Base-by-base conservation (phyloP, 768 basidiomycete genomes). In the Suillus occidentalis region DNA sequence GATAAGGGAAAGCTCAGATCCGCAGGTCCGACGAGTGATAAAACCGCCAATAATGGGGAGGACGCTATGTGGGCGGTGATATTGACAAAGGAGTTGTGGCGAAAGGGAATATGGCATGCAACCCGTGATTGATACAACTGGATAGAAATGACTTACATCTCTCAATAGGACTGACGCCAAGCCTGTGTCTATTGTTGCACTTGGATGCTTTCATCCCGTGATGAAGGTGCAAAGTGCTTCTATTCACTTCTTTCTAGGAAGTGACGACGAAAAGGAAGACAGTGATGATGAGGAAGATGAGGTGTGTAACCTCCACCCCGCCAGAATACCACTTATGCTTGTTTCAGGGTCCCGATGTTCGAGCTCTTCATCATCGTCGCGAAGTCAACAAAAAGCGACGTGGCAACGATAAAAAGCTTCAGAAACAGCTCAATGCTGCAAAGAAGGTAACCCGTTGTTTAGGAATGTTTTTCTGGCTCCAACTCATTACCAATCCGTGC, bases 1-100 rank as follows among this genome's bases (percentile, higher is more conserved):
- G 89, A 95, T 80, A 95, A 94, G 75, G 95, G 89, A 5, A 94
- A 89, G 71, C 72, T 84, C n/a, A 79, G 84, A 66, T 80, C 79
- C 36, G 70, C 76, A 59, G 76, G 78, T 7, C 74, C 79, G 10
- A 77, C 78, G 1, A 73, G 71, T 31, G 81, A 83, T 65, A 75
- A 75, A n/a, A 73, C 76, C 14, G 75, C 77, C 36, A 76, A 78
- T 62, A 82, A 80, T 58, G 87, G 88, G 2, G 92, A 94, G 39
- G 97, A 98, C 70, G 95, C 96, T 3, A 92, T 97, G 89, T 99
- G 97, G 96, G 97, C 97, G 5, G 89, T 99, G 59, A 89, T 96
- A 50, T 78, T 99, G 62, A 92, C 94, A 20, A 92, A 92, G 75
- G 95, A 99, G 71, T 81, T 99, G 16, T 99, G 97, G 97, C 85